Evolutionary conservation across 306 rosid genomes (phyloP), one percentile per base, ranked within the genome.

Genomic region (Biancaea sappan): DNA sequence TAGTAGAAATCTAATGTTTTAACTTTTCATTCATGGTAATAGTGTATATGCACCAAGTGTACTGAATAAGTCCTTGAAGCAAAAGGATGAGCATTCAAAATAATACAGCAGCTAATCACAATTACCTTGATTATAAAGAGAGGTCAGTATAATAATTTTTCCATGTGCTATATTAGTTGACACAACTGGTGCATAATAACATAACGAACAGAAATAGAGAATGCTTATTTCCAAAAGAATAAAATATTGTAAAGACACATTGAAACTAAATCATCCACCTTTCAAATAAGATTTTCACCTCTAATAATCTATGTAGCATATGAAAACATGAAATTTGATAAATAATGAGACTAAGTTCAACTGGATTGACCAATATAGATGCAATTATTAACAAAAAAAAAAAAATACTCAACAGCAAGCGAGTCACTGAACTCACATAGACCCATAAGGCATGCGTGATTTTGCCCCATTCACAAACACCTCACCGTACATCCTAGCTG

Each of bases 401-500:
- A 47, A 69, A 51, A 51, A 81, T 32, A 71, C n/a, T 35, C 43
- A 60, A 69, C 62, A 37, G 50, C 16, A 24, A 46, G 66, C 70
- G 56, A 51, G 73, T 50, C 34, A 19, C 28, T 15, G 72, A 78
- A 89, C 97, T 92, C 81, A 95, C 99, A 77, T 87, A 95, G 98
- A 92, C 37, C 99, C 99, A 73, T 95, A 92, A 0, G 96, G 91
- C 88, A 90, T 82, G 66, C 75, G 84, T 0, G 77, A 83, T 76
- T 86, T 92, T 38, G 84, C 82, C 34, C 96, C 99, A 57, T 95
- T 95, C 71, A 95, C 89, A 52, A 90, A 95, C 74, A 95, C 94
- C 77, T 92, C 99, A 15, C 99, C 99, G 2, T 88, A 95, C 83
- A 87, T 81, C 81, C 90, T 87, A 32, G 92, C 96, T 16, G 97